Base-by-base conservation (phyloP, 805 yeast species). In the Hanseniaspora guilliermondii region DNA sequence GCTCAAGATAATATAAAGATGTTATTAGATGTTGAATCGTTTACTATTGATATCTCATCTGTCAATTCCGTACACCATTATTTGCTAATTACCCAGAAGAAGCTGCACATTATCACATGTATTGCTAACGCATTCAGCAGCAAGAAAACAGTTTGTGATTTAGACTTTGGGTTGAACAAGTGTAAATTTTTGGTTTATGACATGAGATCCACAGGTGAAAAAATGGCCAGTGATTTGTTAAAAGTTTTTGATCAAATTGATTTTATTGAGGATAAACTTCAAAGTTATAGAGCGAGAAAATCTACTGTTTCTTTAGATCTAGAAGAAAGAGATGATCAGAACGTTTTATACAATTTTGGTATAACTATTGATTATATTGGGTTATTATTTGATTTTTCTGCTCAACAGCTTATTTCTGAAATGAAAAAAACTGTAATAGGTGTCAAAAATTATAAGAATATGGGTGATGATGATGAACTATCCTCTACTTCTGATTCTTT, bases 331-430 rank as follows among this genome's bases (percentile, higher is more conserved):
- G 2, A 25, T 32, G 12, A 30, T 19, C 22, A 25, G 17, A 33
- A 4, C 9, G 39, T 37, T 42, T 25, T 6, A 47, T 53, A 11
- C 25, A 49, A 49, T 27, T 6, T 47, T 16, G 49, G 44, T 24
- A 9, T 55, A n/a, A 41, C 47, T 2, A 22, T 45, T 6, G 50
- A 45, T 1, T 55, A 55, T 27, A 14, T 55, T 11, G 57, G 54
- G 2, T 6, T 49, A 8, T 30, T 55, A 22, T 30, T 49, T 24
- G 57, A 55, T 25, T 49, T 45, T 33, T 44, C 49, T n/a, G 48
- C 54, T 9, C 53, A 55, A 38, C 54, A 55, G n/a, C 32, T 55
- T 5, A 24, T 49, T 2, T 16, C 38, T n/a, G 57, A 55, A 38
- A 24, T 49, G 17, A 21, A 24, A 3, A 40, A 38, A 6, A 25